These are phyloP conservation scores for Verticillium zaregamsianum DNA, from an alignment of 2,329 filamentous ascomycete species.

Conservation along the genomic window DNA sequence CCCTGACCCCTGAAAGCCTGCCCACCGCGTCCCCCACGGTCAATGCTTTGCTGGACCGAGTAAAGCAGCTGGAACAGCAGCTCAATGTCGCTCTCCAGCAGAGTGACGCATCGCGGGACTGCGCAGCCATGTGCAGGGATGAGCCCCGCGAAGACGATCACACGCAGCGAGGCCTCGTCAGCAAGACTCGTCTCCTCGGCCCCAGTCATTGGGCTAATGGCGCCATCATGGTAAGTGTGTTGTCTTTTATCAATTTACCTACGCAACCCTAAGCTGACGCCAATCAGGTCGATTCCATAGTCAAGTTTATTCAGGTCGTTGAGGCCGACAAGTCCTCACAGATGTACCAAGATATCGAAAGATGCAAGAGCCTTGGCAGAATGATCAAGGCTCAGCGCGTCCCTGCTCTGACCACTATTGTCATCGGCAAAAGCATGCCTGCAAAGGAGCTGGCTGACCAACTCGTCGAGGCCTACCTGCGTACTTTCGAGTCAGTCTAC, in stretches of 20 bases:
- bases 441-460: slow-evolving; percentile 38
- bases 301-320: slow-evolving; percentile 16
- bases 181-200: slow-evolving; percentile 40
- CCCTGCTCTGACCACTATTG: slow-evolving; percentile 27
- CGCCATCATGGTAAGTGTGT: background rate
- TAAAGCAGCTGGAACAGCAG: slow-evolving; percentile 40
- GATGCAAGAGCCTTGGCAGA: slow-evolving; percentile 36
- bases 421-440: slow-evolving; percentile 35
- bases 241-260: background rate
- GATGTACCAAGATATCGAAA: slow-evolving; percentile 25
- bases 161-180: slow-evolving; percentile 25
- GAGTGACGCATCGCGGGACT: background rate
- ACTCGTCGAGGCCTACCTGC: slow-evolving; percentile 49
- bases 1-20: slow-evolving; percentile 14
- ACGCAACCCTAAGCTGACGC: no score
- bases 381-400: slow-evolving; percentile 36
- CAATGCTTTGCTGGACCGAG: slow-evolving; percentile 27
- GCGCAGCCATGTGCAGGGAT: slow-evolving; percentile 1
- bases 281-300: slow-evolving; percentile 17
- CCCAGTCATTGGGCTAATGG: slow-evolving; percentile 48
- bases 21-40: slow-evolving; percentile 17
- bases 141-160: background rate
- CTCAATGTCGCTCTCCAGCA: slow-evolving; percentile 14
- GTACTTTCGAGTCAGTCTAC: slow-evolving; percentile 51
- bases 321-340: slow-evolving; percentile 22